Evolutionary conservation across 352 stramenopile genomes (phyloP), one percentile per base, ranked within the genome.

Genomic region (Plasmopara halstedii): DNA sequence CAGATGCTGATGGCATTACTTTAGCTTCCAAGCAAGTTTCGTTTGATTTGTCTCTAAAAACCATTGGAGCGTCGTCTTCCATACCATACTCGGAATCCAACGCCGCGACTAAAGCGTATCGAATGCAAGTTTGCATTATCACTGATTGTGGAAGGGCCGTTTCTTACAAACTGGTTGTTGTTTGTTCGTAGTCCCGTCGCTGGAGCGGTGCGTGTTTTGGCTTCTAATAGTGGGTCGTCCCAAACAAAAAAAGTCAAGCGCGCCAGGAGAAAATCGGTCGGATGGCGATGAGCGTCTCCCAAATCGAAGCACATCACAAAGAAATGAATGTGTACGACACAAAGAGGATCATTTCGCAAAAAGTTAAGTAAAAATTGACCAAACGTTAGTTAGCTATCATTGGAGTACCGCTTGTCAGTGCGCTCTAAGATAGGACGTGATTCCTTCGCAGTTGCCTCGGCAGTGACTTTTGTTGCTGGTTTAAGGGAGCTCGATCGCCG

Each of bases 11-110:
- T 31, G 25, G 40, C 55, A 36, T n/a, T 18, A 34, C 17, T 18
- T 32, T 39, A 9, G 35, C 34, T n/a, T 49, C 52, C 20, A 88
- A 86, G 61, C 74, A 86, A 58, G 74, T 89, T 2, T 85, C 73
- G 15, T 86, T 89, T 46, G 62, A 83, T 58, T 39, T 67, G 27
- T 59, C 58, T 11, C 32, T 51, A 49, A 50, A 37, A 37, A 40
- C 37, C 3, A 50, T 42, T 29, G 47, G 36, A 17, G 14, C 49
- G 23, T n/a, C 41, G 41, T 50, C 38, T 27, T 39, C 40, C 15
- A 17, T 56, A 22, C 45, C 66, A 7, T 56, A 56, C 5, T 61
- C 58, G 23, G 53, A 73, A 40, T 52, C 64, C 31, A 64, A 43
- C 25, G 53, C 29, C 8, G 50, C 58, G 1, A 46, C 62, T 19